Evolutionary conservation across 1,284 basidiomycete species (phyloP), one percentile per base, ranked within the genome.

Genomic region (Ganoderma sinense): DNA sequence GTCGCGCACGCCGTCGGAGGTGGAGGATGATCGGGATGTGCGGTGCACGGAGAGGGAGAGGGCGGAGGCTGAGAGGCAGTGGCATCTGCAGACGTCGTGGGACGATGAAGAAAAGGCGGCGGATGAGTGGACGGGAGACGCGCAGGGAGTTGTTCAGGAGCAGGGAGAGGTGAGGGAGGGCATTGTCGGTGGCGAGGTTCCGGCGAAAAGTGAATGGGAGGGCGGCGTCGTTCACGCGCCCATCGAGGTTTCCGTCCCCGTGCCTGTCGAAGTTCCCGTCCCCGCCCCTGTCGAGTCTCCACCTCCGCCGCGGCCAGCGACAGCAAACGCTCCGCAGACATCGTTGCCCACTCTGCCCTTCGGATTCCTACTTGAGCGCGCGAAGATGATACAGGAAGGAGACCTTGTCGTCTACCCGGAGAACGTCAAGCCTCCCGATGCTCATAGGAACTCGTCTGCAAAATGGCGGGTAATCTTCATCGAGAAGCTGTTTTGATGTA

Each of bases 361-460:
- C 29, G 66, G 60, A 6, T 20, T 31, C 13, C 0, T 55, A 20
- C 51, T 67, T 11, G 51, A 40, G 26, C 61, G 40, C 40, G 66
- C 66, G 5, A 14, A 39, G 41, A 40, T 29, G 39, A 20, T 67
- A 14, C 10, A 11, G 8, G 45, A 53, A 7, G 13, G 56, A 29
- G 29, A n/a, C 16, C 18, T 10, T 5, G 61, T 67, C n/a, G 13
- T 29, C 14, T 67, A 67, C 20, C 66, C 66, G n/a, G 16, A 45
- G 20, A n/a, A 23, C n/a, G 40, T 67, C 40, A 39, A 5, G 6
- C 39, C 26, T 18, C 66, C 66, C 6, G 26, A 40, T 14, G 56
- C 5, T 23, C 2, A 6, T 7, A n/a, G 1, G 11, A 39, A 23
- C 23, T 36, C 29, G 59, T 31, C 33, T 26, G 23, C 16, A 0